phyloP scores from a whole-genome alignment of 1,139 yeast genomes.

The Saccharomyces pastorianus region DNA sequence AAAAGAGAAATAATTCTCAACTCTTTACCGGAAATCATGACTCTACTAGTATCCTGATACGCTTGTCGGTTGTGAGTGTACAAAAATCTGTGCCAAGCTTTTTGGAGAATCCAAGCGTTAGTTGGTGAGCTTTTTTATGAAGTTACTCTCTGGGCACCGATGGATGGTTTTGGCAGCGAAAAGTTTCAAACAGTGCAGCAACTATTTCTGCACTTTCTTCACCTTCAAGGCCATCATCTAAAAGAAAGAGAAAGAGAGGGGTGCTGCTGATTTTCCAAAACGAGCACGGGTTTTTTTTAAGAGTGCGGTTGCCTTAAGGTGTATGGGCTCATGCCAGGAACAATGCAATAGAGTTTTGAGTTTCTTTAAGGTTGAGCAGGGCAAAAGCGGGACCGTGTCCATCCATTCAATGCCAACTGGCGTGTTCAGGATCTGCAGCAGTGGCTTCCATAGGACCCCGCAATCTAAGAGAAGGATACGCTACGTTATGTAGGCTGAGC shows the following conservation, averaged over 20 bases:
- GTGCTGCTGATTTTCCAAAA: not conserved
- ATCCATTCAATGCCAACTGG: not conserved
- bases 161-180: too few species aligned
- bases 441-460: not conserved
- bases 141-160: too few species aligned
- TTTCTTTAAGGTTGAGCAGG: not conserved
- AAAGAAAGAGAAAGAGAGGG: not conserved
- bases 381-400: not conserved
- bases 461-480: not conserved
- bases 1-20: slow-evolving; percentile 65
- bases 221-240: not conserved
- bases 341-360: not conserved
- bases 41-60: not conserved
- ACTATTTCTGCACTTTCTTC: not conserved
- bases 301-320: not conserved
- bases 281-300: not conserved
- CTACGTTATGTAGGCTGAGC: not conserved
- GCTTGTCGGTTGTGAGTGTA: not conserved
- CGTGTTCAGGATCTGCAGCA: not conserved
- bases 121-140: too few species aligned
- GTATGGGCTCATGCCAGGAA: not conserved
- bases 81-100: not conserved
- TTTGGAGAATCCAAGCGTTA: not conserved
- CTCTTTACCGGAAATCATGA: slow-evolving; percentile 44
- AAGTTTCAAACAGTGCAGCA: not conserved